Conservation (phyloP, 2,329 filamentous ascomycete genomes). For the Pseudogymnoascus sp. region DNA sequence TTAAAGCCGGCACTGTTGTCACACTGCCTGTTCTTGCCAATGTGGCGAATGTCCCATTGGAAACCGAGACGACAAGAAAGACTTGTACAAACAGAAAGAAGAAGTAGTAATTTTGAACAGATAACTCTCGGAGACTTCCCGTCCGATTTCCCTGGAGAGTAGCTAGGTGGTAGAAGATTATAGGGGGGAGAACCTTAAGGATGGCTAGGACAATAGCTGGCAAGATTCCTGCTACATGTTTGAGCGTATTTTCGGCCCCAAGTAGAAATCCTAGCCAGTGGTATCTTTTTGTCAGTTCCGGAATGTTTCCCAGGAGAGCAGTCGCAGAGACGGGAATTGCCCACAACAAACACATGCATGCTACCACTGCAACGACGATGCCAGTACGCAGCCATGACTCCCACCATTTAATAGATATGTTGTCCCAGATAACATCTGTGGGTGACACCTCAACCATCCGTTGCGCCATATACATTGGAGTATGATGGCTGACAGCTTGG, state of each 20-base stretch:
- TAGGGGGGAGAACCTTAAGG: slow-evolving; percentile 69
- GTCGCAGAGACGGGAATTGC: slow-evolving; percentile 86
- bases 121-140: slow-evolving; percentile 67
- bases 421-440: slow-evolving; percentile 90
- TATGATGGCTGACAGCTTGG: slow-evolving; percentile 81
- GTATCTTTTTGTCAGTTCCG: slow-evolving; percentile 57
- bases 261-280: slow-evolving; percentile 69
- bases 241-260: slow-evolving; percentile 58
- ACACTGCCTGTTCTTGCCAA: slow-evolving; percentile 57
- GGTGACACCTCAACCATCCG: slow-evolving; percentile 87
- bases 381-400: slow-evolving; percentile 60
- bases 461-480: slow-evolving; percentile 89
- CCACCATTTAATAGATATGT: slow-evolving; percentile 96
- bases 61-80: slow-evolving; percentile 38
- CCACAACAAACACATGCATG: slow-evolving; percentile 78
- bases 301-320: slow-evolving; percentile 71
- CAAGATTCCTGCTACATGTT: slow-evolving; percentile 73
- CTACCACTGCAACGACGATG: slow-evolving; percentile 57
- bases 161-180: slow-evolving; percentile 69
- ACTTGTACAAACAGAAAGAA: slow-evolving; percentile 66
- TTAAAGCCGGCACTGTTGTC: slow-evolving; percentile 56
- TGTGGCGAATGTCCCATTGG: slow-evolving; percentile 63
- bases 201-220: slow-evolving; percentile 71
- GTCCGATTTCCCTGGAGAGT: slow-evolving; percentile 73
- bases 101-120: slow-evolving; percentile 91